phyloP scores from a whole-genome alignment of 768 basidiomycete species.

The Amanita pseudoporphyria region DNA sequence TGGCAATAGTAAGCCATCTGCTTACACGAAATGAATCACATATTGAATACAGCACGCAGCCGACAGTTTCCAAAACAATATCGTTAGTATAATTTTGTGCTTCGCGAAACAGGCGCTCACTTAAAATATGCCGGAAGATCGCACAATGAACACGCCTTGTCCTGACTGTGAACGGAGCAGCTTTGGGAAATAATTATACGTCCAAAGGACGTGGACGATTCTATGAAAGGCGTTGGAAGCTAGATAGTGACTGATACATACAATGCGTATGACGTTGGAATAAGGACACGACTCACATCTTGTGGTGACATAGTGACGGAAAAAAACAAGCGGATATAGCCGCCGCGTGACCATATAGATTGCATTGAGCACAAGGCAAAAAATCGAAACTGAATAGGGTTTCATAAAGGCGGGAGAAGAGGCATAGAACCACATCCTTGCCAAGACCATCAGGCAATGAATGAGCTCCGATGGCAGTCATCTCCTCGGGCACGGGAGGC shows the following conservation, averaged over 20 bases:
- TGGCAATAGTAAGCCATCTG: constrained; percentile 63
- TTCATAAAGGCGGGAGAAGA: neutral
- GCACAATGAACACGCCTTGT: constrained; percentile 20
- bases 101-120: neutral
- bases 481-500: neutral
- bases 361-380: neutral
- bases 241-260: neutral
- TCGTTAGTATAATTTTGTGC: constrained; percentile 31
- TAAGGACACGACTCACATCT: neutral
- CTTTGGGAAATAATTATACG: neutral
- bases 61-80: constrained; percentile 66
- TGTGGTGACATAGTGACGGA: neutral
- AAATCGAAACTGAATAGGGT: neutral
- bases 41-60: constrained; percentile 24
- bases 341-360: no score
- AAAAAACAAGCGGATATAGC: neutral
- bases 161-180: constrained; percentile 16
- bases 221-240: neutral
- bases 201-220: neutral
- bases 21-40: neutral
- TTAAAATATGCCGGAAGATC: constrained; percentile 15
- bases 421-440: neutral
- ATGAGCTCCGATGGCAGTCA: neutral
- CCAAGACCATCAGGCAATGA: neutral
- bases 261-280: neutral